Percentiles rank a stretch among this genome's conserved stretches.
Conservation (phyloP, 495 filamentous ascomycete species). For the Aspergillus sparsus region DNA sequence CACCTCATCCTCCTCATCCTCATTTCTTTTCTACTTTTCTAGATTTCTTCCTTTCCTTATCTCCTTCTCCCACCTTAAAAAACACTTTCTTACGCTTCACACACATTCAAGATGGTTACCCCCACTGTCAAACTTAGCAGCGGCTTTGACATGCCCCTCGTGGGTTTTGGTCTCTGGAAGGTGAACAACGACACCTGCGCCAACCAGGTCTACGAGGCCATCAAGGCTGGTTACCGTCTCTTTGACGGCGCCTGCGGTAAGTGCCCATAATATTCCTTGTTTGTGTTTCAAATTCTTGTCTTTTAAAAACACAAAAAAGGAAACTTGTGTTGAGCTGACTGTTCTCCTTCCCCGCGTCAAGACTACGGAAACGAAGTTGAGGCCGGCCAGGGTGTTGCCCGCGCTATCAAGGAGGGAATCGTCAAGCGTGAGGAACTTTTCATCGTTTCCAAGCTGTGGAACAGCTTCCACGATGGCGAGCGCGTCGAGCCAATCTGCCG, state of each 20-base stretch:
- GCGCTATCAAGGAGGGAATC: conserved; percentile 82
- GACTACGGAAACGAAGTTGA: conserved; percentile 91
- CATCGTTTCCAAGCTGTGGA: conserved; percentile 92
- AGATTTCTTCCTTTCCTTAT: neutral
- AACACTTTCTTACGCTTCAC: neutral
- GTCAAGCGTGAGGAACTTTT: conserved; percentile 88
- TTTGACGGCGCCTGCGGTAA: conserved; percentile 86
- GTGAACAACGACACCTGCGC: conserved; percentile 75
- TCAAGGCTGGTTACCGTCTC: conserved; percentile 83
- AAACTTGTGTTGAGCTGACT: neutral
- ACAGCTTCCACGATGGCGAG: conserved; percentile 77
- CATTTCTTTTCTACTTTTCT: conserved; percentile 2
- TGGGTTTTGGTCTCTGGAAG: conserved; percentile 85
- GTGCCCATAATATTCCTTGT: conserved; percentile 25
- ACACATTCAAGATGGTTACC: conserved; percentile 16
- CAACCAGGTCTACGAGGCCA: conserved; percentile 83
- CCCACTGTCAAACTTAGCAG: conserved; percentile 72
- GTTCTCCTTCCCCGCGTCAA: conserved; percentile 27
- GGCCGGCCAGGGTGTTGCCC: conserved; percentile 79
- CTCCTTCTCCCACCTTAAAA: neutral
- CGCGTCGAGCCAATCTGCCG: conserved; percentile 70
- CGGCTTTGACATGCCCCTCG: conserved; percentile 83
- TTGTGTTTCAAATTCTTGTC: too few species aligned
- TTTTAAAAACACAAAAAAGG: neutral
- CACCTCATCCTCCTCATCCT: conserved; percentile 1